phyloP scores from a whole-genome alignment of 352 stramenopile species.

The Globisporangium takayamanum region DNA sequence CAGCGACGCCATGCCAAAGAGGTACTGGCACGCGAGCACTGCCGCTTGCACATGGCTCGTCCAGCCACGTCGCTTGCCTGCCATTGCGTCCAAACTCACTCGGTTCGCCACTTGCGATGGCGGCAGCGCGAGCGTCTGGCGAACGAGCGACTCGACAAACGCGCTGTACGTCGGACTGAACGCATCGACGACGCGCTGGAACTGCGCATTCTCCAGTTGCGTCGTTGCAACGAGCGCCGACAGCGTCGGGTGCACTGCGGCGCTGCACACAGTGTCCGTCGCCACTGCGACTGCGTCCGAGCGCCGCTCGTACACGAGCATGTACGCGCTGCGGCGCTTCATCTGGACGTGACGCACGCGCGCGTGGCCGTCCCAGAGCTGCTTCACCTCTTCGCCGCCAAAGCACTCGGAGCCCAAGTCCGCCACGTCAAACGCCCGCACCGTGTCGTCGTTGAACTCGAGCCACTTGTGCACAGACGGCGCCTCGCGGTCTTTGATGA shows the following conservation, averaged over 20 bases:
- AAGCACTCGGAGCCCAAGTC: constrained; percentile 86
- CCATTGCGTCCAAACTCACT: neutral
- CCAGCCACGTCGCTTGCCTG: neutral
- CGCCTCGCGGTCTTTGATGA: constrained; percentile 71
- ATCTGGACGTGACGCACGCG: constrained; percentile 33
- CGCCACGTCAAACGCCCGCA: constrained; percentile 71
- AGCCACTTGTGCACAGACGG: constrained; percentile 55
- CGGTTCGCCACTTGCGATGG: neutral
- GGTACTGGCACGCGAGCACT: constrained; percentile 26
- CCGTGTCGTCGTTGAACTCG: constrained; percentile 91
- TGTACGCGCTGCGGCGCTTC: constrained; percentile 67
- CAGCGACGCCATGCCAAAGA: constrained; percentile 32
- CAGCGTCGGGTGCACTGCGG: constrained; percentile 4
- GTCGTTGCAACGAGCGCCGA: constrained; percentile 16
- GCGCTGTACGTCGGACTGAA: constrained; percentile 28
- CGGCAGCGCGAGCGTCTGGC: neutral
- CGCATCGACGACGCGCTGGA: constrained; percentile 27
- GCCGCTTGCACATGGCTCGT: constrained; percentile 1
- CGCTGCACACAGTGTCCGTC: neutral
- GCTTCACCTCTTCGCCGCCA: constrained; percentile 75
- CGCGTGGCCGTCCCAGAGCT: constrained; percentile 43
- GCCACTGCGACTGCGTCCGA: neutral
- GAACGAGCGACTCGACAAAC: constrained; percentile 20
- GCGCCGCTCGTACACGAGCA: constrained; percentile 68
- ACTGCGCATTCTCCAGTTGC: constrained; percentile 22